phyloP scores from a whole-genome alignment of 371 early-diverging fungal species.

The Haplosporangium sp. region DNA sequence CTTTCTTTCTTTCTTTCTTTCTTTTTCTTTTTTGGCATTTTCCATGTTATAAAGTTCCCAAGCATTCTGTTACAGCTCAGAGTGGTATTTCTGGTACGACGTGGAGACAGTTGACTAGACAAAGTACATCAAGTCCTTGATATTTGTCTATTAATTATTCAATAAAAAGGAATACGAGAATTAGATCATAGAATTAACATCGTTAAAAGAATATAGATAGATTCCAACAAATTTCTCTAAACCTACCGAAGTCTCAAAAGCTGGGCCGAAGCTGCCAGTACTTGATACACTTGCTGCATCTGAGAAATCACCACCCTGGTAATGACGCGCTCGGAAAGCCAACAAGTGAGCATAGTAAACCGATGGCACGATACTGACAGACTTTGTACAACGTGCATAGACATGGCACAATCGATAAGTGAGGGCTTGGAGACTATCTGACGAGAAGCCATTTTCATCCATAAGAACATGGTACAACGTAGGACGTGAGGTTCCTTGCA shows the following conservation, averaged over 20 bases:
- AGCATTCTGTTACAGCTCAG: not conserved
- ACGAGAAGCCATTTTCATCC: slow-evolving; percentile 87
- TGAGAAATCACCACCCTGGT: slow-evolving; percentile 32
- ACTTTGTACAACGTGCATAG: slow-evolving; percentile 82
- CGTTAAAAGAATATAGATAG: not conserved
- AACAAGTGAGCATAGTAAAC: slow-evolving; percentile 94
- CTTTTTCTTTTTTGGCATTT: not conserved
- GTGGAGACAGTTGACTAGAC: slow-evolving; percentile 10
- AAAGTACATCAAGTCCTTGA: slow-evolving; percentile 43
- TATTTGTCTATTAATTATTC: not conserved
- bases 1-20: too few species aligned
- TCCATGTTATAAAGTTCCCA: not conserved
- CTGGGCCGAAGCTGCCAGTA: slow-evolving; percentile 5
- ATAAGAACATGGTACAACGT: slow-evolving; percentile 89
- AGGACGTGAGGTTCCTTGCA: slow-evolving; percentile 93
- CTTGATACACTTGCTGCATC: slow-evolving; percentile 30
- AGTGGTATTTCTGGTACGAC: not conserved
- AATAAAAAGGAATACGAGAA: not conserved
- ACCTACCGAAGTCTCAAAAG: slow-evolving; percentile 28
- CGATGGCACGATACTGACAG: slow-evolving; percentile 86
- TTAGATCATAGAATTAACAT: not conserved
- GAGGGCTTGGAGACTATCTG: slow-evolving; percentile 84
- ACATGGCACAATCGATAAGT: slow-evolving; percentile 86
- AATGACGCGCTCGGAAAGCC: slow-evolving; percentile 74
- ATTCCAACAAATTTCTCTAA: not conserved